Base-by-base conservation (phyloP, 768 basidiomycete species). In the Trichaptum fuscoviolaceum region DNA sequence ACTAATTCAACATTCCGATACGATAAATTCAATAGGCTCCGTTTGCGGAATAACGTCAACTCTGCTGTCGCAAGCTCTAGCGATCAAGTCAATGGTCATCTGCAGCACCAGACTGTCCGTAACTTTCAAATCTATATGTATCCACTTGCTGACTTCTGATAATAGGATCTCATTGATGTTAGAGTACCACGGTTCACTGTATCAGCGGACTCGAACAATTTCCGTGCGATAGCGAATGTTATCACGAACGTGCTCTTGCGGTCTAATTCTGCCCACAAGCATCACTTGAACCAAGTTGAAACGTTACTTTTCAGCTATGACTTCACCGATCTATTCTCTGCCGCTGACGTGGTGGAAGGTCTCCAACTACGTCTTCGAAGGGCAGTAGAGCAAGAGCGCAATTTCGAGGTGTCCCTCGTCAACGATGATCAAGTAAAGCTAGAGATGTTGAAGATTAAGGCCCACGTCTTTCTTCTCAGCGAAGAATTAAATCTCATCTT, bases 11-110 rank as follows among this genome's bases (percentile, higher is more conserved):
- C 84, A 4, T 86, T 96, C 68, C 90, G 88, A 61, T 94, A 95
- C 74, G 96, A 98, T 82, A 95, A 93, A 74, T 96, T 96, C 80
- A 99, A 99, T 77, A 89, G 90, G 57, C 83, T 97, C 9, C 88
- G 96, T 36, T 78, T 95, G 63, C 88, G 89, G 58, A 93, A 88
- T 70, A 87, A 85, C 68, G 77, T 89, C 34, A 87, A 88, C 35
- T 84, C 86, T 12, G 52, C 66, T 64, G 79, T 81, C 35, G 73
- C 77, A n/a, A 75, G 73, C 12, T 74, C 79, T 18, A 70, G 75
- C 9, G 81, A 85, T n/a, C 77, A 78, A 52, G 42, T 68, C 63
- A 75, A 73, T 57, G 79, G 80, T 27, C 90, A 92, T 74, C 73
- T 92, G 34, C 82, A 85, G 36, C 82, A 87, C 62, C 84, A 91